Base-by-base conservation (phyloP, 129 eudicot genomes). In the Artemisia tridentata region DNA sequence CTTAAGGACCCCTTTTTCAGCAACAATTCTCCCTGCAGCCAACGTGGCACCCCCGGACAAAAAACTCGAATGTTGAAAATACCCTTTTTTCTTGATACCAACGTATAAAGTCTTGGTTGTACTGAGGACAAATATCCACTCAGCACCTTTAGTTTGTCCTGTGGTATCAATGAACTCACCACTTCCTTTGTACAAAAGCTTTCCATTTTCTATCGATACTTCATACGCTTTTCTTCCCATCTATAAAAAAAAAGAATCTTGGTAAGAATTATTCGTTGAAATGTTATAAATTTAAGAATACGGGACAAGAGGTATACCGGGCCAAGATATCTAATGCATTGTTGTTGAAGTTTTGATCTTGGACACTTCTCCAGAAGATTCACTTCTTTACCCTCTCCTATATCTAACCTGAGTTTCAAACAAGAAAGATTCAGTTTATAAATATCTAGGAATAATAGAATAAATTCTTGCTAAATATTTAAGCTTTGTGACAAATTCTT, bases 101-200 rank as follows among this genome's bases (percentile, higher is more conserved):
- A 88, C 96, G 58, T 95, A 95, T 65, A 95, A 75, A 46, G 83
- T 86, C 79, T 78, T 87, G 3, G 91, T 85, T 7, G 99, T 88
- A 76, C 99, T 90, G 48, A 95, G 91, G 15, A 95, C 99, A 76
- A 95, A 95, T 62, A 95, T 95, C 97, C 97, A 95, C 80, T 95
- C 90, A 45, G 82, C 68, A 67, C 88, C 89, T 69, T 85, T 84
- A n/a, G n/a, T n/a, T n/a, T n/a, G n/a, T n/a, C n/a, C n/a, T 20
- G 85, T 77, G 15, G 99, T 84, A 80, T 88, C 82, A 10, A 95
- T 63, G 21, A 88, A 51, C 63, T 85, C 82, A 31, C 88, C 93
- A 0, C 73, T 83, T 81, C 84, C 72, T 66, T 87, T 80, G 83
- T 82, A 84, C 21, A 82, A 69, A 38, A 95, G 77, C 71, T 86